phyloP scores from a whole-genome alignment of 441 rosid species.

The Eugenia klotzschiana region DNA sequence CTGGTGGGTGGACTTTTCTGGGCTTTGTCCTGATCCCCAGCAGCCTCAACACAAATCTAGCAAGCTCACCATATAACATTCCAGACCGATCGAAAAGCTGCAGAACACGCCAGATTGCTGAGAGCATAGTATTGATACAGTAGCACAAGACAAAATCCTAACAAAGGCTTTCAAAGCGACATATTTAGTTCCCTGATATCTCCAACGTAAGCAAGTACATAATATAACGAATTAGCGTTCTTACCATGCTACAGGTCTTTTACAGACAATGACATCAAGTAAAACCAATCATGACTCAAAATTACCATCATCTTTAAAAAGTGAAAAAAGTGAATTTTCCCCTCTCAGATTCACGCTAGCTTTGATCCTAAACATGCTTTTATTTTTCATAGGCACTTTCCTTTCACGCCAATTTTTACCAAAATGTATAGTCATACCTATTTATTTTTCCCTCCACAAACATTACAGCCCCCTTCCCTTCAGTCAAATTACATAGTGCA shows the following conservation, averaged over 20 bases:
- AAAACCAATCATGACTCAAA: background rate
- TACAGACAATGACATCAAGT: background rate
- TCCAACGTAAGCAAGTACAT: background rate
- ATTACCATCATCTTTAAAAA: background rate
- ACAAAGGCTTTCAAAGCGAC: background rate
- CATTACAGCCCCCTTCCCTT: background rate
- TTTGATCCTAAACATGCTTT: background rate
- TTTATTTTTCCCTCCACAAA: background rate
- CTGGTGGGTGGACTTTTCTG: slow-evolving; percentile 47
- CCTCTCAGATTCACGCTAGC: background rate
- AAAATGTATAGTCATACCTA: background rate
- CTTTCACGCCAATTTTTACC: background rate
- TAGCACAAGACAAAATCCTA: background rate
- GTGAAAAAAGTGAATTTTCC: background rate
- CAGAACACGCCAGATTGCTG: background rate
- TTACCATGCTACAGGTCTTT: background rate
- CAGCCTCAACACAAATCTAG: slow-evolving; percentile 78
- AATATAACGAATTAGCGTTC: background rate
- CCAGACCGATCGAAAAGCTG: slow-evolving; percentile 92
- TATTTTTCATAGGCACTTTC: background rate
- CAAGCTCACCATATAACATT: slow-evolving; percentile 78
- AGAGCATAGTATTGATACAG: background rate
- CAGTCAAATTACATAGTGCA: background rate
- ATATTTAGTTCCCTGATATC: background rate
- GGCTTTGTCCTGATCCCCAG: slow-evolving; percentile 73